Base-by-base conservation (phyloP, 169 alveolate genomes). In the Cardiosporidium cionae region DNA sequence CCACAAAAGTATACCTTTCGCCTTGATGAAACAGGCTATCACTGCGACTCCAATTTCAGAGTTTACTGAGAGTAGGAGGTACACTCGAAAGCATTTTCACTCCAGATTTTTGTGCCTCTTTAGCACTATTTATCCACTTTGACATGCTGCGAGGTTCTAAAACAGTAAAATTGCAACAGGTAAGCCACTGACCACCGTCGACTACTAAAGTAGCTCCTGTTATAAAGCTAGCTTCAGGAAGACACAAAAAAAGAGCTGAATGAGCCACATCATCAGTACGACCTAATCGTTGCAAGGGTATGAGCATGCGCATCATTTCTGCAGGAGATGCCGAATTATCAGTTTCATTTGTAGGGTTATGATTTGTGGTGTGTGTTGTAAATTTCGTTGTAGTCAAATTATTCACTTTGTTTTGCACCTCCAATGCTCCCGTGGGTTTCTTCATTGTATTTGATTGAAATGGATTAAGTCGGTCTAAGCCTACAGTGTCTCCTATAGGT, bases 151-250 rank as follows among this genome's bases (percentile, higher is more conserved):
- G n/a, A 44, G 58, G 16, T 16, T 44, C 58, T 16, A 44, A n/a
- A n/a, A 44, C 58, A 44, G 58, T n/a, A 44, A 44, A 44, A 44
- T 44, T 75, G 5, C 74, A 68, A 23, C 35, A 22, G n/a, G 82
- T 74, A 54, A 78, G 79, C 73, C 76, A 44, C 75, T 76, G 76
- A 23, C 93, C 96, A 34, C 96, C 95, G 84, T 92, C 96, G 16
- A 92, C 92, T 16, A 83, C 64, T 28, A 84, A 34, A 37, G 82
- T 87, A 68, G 86, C 70, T 1, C 96, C 96, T 35, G 91, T 87
- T 3, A 92, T 81, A 67, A 4, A 72, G 44, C 74, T 36, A 4
- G 80, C 74, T 31, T 73, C 80, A 7, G 71, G 71, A 32, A 73
- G 73, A 37, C 74, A 58, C n/a, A 73, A 27, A 32, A 73, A 73